Evolutionary conservation across 257 asterid genomes (phyloP).

Genomic region (Gardenia jasminoides): DNA sequence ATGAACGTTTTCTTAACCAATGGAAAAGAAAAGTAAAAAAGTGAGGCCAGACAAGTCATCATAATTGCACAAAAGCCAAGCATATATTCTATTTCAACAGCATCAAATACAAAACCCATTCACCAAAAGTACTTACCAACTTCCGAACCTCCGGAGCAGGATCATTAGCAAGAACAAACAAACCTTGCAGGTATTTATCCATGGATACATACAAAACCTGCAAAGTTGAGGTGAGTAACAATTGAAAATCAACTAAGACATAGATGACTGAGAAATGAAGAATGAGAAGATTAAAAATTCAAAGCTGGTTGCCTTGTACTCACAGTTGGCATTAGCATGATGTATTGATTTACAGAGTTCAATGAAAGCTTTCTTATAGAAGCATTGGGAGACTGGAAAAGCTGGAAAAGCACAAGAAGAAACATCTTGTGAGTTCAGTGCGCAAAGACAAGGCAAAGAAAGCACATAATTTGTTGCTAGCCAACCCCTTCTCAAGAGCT

Average conservation of each 20-base stretch:
- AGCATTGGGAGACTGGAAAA: slow-evolving; percentile 83
- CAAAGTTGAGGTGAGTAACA: slow-evolving; percentile 13
- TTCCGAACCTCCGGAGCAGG: slow-evolving; percentile 80
- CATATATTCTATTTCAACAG: neutral
- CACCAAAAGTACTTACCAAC: slow-evolving; percentile 56
- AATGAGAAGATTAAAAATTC: slow-evolving; percentile 15
- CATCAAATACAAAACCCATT: neutral
- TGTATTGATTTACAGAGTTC: slow-evolving; percentile 87
- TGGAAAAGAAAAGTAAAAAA: neutral
- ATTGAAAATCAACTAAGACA: slow-evolving; percentile 2
- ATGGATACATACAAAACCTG: slow-evolving; percentile 67
- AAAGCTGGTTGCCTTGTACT: slow-evolving; percentile 27
- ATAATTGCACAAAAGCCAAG: neutral
- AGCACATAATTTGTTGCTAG: neutral
- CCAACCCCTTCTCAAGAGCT: neutral
- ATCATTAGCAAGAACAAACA: slow-evolving; percentile 86
- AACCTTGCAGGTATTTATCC: slow-evolving; percentile 93
- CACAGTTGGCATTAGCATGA: slow-evolving; percentile 95
- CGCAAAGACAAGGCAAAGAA: neutral
- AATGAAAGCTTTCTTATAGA: slow-evolving; percentile 75
- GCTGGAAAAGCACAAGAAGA: slow-evolving; percentile 46
- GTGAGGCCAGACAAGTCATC: neutral
- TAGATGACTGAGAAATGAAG: slow-evolving; percentile 1
- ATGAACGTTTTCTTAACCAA: neutral
- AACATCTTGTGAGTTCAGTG: slow-evolving; percentile 12